Evolutionary conservation across 352 stramenopile species (phyloP).

Genomic region (Salisapilia sapeloensis): DNA sequence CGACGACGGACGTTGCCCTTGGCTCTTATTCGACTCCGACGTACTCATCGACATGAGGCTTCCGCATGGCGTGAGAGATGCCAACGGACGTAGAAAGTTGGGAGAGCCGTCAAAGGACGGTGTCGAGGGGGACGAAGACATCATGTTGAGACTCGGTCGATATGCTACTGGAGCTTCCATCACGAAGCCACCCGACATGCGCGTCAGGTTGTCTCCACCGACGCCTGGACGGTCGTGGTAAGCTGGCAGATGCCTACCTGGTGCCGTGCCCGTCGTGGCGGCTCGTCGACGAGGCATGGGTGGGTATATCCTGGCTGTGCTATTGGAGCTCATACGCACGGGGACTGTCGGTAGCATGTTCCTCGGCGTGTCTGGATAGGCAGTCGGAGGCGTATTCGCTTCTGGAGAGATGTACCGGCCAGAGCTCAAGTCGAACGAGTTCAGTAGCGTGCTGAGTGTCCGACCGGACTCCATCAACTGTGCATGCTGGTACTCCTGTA

Average conservation of each 20-base stretch:
- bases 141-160: not conserved
- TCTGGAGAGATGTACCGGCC: conserved; percentile 3
- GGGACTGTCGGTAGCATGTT: not conserved
- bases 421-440: conserved; percentile 21
- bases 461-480: conserved; percentile 19
- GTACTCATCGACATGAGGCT: no score
- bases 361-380: not conserved
- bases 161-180: conserved; percentile 6
- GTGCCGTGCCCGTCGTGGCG: conserved; percentile 1
- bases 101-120: conserved; percentile 2
- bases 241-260: conserved; percentile 1
- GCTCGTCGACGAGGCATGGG: conserved; percentile 3
- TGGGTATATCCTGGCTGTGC: conserved; percentile 5
- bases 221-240: conserved; percentile 2
- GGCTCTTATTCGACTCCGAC: conserved; percentile 1
- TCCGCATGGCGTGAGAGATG: conserved; percentile 4
- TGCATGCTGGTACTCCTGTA: conserved; percentile 21
- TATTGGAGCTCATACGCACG: conserved; percentile 2
- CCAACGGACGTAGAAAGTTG: conserved; percentile 3
- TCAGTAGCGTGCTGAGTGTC: conserved; percentile 29
- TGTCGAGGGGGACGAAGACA: not conserved
- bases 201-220: no score
- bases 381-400: conserved; percentile 4
- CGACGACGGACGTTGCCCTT: not conserved
- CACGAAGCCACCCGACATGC: conserved; percentile 5